Conservation (phyloP, 305 asterid genomes). For the Fraxinus paxiana region DNA sequence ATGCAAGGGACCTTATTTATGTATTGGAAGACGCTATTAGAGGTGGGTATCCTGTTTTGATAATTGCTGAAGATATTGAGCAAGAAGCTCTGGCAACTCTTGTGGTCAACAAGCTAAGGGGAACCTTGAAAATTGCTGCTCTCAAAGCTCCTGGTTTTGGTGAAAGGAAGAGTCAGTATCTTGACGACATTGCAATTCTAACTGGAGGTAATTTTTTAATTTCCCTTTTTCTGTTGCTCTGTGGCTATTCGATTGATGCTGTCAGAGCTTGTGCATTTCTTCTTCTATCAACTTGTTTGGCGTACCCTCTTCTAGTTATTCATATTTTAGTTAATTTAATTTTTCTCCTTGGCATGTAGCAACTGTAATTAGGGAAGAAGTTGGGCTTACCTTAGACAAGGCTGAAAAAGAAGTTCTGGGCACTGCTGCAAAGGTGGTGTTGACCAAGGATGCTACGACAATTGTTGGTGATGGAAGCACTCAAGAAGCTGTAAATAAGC, state of each 20-base stretch:
- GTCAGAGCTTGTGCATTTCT: neutral
- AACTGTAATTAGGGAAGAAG: slow-evolving; percentile 48
- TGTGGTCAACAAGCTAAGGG: slow-evolving; percentile 51
- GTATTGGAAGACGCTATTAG: slow-evolving; percentile 48
- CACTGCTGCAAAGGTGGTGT: slow-evolving; percentile 44
- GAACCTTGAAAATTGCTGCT: slow-evolving; percentile 46
- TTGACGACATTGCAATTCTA: slow-evolving; percentile 48
- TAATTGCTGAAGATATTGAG: slow-evolving; percentile 51
- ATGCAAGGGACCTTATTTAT: slow-evolving; percentile 42
- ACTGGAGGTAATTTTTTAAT: slow-evolving; percentile 36
- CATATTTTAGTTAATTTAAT: neutral
- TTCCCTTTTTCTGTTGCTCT: neutral
- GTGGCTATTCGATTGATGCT: neutral
- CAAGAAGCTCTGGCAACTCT: slow-evolving; percentile 54
- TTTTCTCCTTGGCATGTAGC: slow-evolving; percentile 25
- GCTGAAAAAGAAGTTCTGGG: slow-evolving; percentile 44
- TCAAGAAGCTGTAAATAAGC: slow-evolving; percentile 40
- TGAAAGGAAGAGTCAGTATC: slow-evolving; percentile 50
- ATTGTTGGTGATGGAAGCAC: slow-evolving; percentile 58
- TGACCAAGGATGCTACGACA: slow-evolving; percentile 48
- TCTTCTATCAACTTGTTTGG: neutral
- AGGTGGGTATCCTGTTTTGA: slow-evolving; percentile 43
- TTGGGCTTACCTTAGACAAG: slow-evolving; percentile 41
- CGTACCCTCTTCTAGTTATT: neutral
- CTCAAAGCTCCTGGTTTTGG: slow-evolving; percentile 58